A percentile compares a stretch with the other conserved stretches of the same genome.
These are phyloP conservation scores for Tetracladium setigerum DNA, from an alignment of 495 filamentous ascomycete species.

Conservation along the genomic window DNA sequence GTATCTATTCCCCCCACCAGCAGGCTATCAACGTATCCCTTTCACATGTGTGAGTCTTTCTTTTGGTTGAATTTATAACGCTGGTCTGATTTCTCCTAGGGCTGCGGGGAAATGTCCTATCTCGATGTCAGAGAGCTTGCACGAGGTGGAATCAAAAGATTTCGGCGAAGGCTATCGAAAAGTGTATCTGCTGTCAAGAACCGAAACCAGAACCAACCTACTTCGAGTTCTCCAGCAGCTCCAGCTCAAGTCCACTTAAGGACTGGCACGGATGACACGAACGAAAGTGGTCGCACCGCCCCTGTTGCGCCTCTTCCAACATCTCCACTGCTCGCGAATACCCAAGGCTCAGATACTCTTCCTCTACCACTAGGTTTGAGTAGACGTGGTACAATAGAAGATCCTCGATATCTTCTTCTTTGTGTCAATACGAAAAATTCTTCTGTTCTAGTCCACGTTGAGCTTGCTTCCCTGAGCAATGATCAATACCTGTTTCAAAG, in stretches of 20 bases:
- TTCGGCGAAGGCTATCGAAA: not conserved
- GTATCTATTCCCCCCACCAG: not conserved
- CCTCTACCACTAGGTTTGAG: too few relatives aligned
- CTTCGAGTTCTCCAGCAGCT: not conserved
- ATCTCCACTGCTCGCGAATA: not conserved
- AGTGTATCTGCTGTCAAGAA: not conserved
- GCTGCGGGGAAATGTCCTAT: not conserved
- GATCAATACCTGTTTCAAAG: constrained; percentile 3
- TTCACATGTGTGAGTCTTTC: constrained; percentile 1
- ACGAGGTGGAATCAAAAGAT: constrained; percentile 1
- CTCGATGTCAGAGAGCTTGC: constrained; percentile 1
- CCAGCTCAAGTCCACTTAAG: not conserved
- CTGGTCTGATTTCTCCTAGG: not conserved
- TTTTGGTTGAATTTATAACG: not conserved
- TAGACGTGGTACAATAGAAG: too few relatives aligned
- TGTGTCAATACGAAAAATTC: constrained; percentile 1
- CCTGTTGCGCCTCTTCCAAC: not conserved
- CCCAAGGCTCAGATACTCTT: not conserved
- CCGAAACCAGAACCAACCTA: not conserved
- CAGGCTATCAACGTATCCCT: constrained; percentile 1
- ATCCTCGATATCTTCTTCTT: constrained; percentile 3
- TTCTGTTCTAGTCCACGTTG: not conserved
- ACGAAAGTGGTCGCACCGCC: too few relatives aligned
- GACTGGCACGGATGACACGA: too few relatives aligned
- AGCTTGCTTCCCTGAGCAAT: not conserved